A percentile compares a stretch with the other conserved stretches of the same genome.
These are phyloP conservation scores for Athelia sp. DNA, from an alignment of 1,284 basidiomycete genomes.

Conservation along the genomic window DNA sequence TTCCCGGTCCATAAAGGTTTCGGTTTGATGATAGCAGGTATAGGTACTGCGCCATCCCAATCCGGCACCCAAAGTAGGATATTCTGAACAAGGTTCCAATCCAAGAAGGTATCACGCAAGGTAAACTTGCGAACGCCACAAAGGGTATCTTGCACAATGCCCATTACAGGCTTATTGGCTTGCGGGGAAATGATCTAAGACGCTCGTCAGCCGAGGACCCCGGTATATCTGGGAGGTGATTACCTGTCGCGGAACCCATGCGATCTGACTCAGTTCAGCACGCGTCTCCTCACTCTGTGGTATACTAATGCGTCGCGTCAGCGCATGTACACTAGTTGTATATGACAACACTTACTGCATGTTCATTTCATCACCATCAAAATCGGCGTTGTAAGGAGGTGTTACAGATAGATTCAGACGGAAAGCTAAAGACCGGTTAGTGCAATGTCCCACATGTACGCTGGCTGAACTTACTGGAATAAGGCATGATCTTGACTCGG, in stretches of 20 bases:
- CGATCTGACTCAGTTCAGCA: slow-evolving; percentile 95
- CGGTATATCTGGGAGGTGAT: background rate
- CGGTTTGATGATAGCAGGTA: slow-evolving; percentile 93
- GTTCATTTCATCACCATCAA: slow-evolving; percentile 99
- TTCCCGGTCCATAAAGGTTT: slow-evolving; percentile 99
- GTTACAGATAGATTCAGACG: slow-evolving; percentile 96
- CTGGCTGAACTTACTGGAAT: slow-evolving; percentile 74
- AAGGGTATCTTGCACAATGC: slow-evolving; percentile 98
- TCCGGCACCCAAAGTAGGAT: slow-evolving; percentile 96
- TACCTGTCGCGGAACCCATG: slow-evolving; percentile 97
- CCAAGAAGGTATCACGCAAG: slow-evolving; percentile 88
- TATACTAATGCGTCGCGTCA: slow-evolving; percentile 49
- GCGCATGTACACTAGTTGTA: slow-evolving; percentile 1
- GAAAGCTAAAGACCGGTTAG: slow-evolving; percentile 59
- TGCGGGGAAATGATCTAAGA: slow-evolving; percentile 95
- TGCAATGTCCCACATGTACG: background rate
- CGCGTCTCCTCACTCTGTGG: slow-evolving; percentile 99
- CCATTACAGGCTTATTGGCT: slow-evolving; percentile 99
- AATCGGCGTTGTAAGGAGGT: slow-evolving; percentile 94
- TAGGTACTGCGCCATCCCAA: slow-evolving; percentile 94
- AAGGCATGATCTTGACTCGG: slow-evolving; percentile 95
- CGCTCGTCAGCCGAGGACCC: background rate
- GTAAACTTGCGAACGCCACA: slow-evolving; percentile 98
- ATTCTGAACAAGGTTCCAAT: slow-evolving; percentile 94
- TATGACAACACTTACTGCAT: slow-evolving; percentile 75